Base-by-base conservation (phyloP, 768 basidiomycete species). In the Rhodotorula babjevae region DNA sequence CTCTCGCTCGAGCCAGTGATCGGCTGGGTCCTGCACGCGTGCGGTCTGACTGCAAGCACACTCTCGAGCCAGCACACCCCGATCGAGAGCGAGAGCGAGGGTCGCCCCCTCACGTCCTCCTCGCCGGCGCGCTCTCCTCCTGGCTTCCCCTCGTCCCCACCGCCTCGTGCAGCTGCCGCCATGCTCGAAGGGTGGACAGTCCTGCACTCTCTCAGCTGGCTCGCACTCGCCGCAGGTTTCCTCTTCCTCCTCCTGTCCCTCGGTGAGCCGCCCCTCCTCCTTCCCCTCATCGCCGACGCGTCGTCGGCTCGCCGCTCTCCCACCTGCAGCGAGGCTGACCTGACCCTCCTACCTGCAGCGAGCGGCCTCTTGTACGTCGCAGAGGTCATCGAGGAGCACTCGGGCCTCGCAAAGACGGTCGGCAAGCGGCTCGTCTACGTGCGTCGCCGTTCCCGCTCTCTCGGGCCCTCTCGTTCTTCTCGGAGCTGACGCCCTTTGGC, bases 351-450 rank as follows among this genome's bases (percentile, higher is more conserved):
- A 0, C 49, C 11, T 7, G 21, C 80, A 95, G 95, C 95, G 61
- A 94, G 91, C 81, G 95, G 94, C 14, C 84, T 98, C 58, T 83
- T 98, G 66, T 97, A 95, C 84, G 65, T 70, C 36, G 73, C 73
- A 3, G 95, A 98, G 80, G 81, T 97, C 46, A 97, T 98, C 73
- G 95, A 98, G 81, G 95, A 98, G 80, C 89, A 95, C 80, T 88
- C 92, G 21, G 86, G 86, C 59, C 79, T 86, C 67, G 90, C 96
- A 21, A 99, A 97, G 82, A 76, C 82, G 1, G 79, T 92, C 33
- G 96, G 96, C 1, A 88, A 92, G 81, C 83, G 90, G 74, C 86
- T 87, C n/a, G 92, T 76, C 65, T 72, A 68, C 11, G 50, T 52
- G 10, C 50, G 50, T 12, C 66, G 73, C 67, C 29, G 61, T 49